Conservation (phyloP, 164 flowering plant genomes). For the Euptelea pleiosperma region DNA sequence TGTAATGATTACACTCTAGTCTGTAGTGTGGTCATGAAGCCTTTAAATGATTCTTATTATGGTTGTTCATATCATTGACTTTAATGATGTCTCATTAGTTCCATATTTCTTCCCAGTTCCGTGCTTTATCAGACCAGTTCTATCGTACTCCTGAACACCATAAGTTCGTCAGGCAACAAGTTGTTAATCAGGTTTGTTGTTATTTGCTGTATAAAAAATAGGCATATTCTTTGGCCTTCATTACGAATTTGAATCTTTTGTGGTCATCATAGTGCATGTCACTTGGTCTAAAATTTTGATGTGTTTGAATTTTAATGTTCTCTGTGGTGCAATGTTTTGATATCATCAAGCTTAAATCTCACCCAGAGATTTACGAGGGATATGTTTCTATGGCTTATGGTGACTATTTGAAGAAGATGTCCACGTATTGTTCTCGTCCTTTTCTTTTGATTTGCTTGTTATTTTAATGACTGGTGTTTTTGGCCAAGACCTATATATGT, state of each 20-base stretch:
- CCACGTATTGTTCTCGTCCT: conserved; percentile 42
- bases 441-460: not conserved
- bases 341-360: conserved; percentile 55
- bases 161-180: conserved; percentile 66
- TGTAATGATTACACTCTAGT: too few species aligned
- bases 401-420: conserved; percentile 81
- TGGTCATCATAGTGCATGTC: not conserved
- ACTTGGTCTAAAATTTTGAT: not conserved
- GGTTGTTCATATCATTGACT: not conserved
- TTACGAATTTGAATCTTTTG: not conserved
- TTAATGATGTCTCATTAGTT: conserved; percentile 14
- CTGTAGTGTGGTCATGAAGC: too few species aligned
- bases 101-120: conserved; percentile 51
- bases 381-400: conserved; percentile 87
- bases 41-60: not conserved
- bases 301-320: not conserved
- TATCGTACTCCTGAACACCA: conserved; percentile 82
- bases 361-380: conserved; percentile 62
- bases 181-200: conserved; percentile 65
- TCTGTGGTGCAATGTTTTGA: conserved; percentile 13
- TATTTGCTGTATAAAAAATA: not conserved
- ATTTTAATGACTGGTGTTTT: not conserved
- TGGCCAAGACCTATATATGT: conserved; percentile 4
- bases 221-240: not conserved
- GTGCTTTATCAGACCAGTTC: conserved; percentile 89